Evolutionary conservation across 1,139 yeast genomes (phyloP).

Genomic region (Tardiomyces depauwii): DNA sequence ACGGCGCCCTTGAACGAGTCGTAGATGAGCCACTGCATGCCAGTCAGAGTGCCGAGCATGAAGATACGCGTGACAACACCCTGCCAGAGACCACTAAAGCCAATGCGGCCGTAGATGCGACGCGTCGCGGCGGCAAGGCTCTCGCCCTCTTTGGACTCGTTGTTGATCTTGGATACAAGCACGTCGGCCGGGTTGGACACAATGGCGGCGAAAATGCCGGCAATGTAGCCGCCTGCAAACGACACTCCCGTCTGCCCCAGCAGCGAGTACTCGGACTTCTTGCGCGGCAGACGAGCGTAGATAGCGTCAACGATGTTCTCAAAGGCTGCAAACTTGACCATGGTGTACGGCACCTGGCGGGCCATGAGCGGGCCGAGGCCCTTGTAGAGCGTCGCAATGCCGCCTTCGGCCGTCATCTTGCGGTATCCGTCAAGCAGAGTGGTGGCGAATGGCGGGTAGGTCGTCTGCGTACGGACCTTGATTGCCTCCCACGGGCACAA

Average conservation of each 20-base stretch:
- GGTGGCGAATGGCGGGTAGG: slow-evolving; percentile 70
- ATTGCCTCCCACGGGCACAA: slow-evolving; percentile 92
- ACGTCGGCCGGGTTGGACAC: slow-evolving; percentile 97
- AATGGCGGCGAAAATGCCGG: slow-evolving; percentile 90
- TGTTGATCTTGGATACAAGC: slow-evolving; percentile 85
- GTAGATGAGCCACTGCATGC: slow-evolving; percentile 92
- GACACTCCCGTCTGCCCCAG: slow-evolving; percentile 86
- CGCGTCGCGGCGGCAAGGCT: slow-evolving; percentile 51
- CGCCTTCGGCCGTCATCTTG: slow-evolving; percentile 56
- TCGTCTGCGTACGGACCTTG: slow-evolving; percentile 86
- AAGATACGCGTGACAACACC: slow-evolving; percentile 89
- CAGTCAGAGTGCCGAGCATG: slow-evolving; percentile 95
- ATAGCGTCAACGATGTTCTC: slow-evolving; percentile 76
- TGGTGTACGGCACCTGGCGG: slow-evolving; percentile 92
- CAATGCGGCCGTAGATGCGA: slow-evolving; percentile 71
- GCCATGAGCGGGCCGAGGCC: slow-evolving; percentile 88
- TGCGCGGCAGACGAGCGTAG: slow-evolving; percentile 42
- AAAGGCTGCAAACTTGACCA: slow-evolving; percentile 91
- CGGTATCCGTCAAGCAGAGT: slow-evolving; percentile 55
- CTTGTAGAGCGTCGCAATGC: slow-evolving; percentile 60
- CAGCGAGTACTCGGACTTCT: slow-evolving; percentile 42
- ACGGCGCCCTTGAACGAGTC: slow-evolving; percentile 86
- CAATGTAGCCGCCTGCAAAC: slow-evolving; percentile 88
- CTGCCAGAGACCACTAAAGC: slow-evolving; percentile 86
- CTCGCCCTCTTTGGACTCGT: slow-evolving; percentile 60